Conservation (phyloP, 2,329 filamentous ascomycete species). For the Ophiostoma sp. region DNA sequence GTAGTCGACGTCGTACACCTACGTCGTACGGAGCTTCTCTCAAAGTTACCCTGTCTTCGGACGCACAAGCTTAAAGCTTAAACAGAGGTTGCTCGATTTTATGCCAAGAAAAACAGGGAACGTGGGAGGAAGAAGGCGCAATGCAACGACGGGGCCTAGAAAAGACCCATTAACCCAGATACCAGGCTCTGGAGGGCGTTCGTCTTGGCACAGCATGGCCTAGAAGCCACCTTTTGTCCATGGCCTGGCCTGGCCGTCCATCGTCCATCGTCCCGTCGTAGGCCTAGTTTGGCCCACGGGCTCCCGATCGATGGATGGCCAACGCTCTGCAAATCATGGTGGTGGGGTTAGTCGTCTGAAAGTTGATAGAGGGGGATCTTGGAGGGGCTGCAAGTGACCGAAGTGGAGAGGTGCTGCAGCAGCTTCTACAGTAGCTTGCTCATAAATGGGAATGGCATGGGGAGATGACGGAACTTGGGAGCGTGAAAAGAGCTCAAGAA, state of each 20-base stretch:
- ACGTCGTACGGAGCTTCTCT: neutral
- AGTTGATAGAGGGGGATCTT: neutral
- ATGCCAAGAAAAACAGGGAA: conserved; percentile 18
- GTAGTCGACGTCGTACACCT: neutral
- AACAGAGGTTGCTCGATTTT: neutral
- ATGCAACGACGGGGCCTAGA: neutral
- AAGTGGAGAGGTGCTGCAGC: neutral
- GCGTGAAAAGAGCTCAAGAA: too few relatives aligned
- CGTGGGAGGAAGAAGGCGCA: conserved; percentile 2
- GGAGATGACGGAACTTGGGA: neutral
- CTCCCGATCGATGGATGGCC: neutral
- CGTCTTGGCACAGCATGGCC: conserved; percentile 5
- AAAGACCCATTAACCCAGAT: neutral
- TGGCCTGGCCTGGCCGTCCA: neutral
- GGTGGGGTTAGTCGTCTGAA: neutral
- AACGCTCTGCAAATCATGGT: neutral
- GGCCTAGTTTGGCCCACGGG: neutral
- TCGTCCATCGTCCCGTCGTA: neutral
- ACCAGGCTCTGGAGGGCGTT: neutral
- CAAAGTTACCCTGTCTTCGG: neutral
- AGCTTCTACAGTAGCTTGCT: neutral
- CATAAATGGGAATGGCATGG: neutral
- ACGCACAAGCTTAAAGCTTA: conserved; percentile 7
- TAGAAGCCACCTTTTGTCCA: neutral
- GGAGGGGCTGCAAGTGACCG: neutral